These are phyloP conservation scores for Aspergillus pseudotamarii DNA, from an alignment of 2,329 filamentous ascomycete species.

Conservation along the genomic window DNA sequence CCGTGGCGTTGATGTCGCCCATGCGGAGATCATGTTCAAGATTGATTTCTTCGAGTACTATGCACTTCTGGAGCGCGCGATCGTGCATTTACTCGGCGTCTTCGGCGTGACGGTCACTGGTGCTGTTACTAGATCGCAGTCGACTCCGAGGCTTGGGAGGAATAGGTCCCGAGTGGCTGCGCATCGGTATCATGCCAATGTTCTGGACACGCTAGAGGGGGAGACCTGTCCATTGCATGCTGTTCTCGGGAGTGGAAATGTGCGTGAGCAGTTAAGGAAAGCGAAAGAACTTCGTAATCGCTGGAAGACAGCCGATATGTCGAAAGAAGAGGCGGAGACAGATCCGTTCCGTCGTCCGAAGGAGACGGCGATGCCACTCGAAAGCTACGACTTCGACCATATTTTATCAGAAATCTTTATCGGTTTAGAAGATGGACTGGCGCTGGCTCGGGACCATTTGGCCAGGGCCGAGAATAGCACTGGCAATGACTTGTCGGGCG, in stretches of 20 bases:
- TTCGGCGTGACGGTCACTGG: constrained; percentile 60
- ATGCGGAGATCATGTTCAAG: constrained; percentile 71
- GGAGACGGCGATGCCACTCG: constrained; percentile 46
- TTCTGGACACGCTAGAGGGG: constrained; percentile 64
- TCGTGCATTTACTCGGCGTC: constrained; percentile 67
- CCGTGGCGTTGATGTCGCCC: constrained; percentile 24
- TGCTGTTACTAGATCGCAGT: constrained; percentile 19
- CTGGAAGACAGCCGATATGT: constrained; percentile 69
- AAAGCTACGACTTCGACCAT: constrained; percentile 63
- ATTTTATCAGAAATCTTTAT: constrained; percentile 62
- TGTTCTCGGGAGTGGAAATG: constrained; percentile 58
- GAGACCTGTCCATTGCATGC: constrained; percentile 58
- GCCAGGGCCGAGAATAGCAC: constrained; percentile 28
- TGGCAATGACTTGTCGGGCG: constrained; percentile 8
- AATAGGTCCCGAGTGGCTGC: constrained; percentile 21
- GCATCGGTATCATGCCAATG: constrained; percentile 71
- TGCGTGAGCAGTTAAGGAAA: constrained; percentile 60
- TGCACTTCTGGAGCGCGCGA: constrained; percentile 69
- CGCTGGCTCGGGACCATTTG: constrained; percentile 54
- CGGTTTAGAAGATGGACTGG: constrained; percentile 62
- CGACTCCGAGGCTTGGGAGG: not conserved
- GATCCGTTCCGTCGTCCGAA: constrained; percentile 23
- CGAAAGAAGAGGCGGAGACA: constrained; percentile 27
- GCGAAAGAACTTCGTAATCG: constrained; percentile 72
- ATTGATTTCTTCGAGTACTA: constrained; percentile 79